Conservation (phyloP, 805 yeast species). For the Ogataea ramenticola region DNA sequence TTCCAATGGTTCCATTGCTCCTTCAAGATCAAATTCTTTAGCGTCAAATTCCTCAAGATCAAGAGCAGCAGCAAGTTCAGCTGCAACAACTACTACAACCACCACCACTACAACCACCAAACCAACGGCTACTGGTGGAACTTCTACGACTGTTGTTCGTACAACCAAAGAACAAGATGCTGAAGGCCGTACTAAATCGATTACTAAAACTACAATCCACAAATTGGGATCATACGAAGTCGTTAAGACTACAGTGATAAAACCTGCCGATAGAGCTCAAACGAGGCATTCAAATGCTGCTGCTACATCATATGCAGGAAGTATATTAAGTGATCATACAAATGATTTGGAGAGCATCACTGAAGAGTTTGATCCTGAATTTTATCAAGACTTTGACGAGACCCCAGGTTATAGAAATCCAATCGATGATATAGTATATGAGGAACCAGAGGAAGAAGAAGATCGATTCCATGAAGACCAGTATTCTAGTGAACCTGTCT, state of each 20-base stretch:
- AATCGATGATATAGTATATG: slow-evolving; percentile 2
- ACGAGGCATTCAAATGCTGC: neutral
- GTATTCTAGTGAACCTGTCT: neutral
- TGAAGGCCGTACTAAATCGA: slow-evolving; percentile 46
- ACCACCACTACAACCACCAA: slow-evolving; percentile 22
- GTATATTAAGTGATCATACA: slow-evolving; percentile 12
- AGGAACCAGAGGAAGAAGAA: neutral
- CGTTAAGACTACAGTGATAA: slow-evolving; percentile 38
- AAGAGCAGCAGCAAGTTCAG: slow-evolving; percentile 19
- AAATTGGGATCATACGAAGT: slow-evolving; percentile 41
- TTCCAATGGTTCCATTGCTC: slow-evolving; percentile 4
- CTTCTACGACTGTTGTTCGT: slow-evolving; percentile 30
- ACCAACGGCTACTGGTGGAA: slow-evolving; percentile 7
- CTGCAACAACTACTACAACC: slow-evolving; percentile 23
- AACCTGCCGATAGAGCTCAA: slow-evolving; percentile 13
- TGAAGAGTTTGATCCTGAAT: slow-evolving; percentile 20
- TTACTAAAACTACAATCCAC: slow-evolving; percentile 46
- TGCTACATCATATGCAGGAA: slow-evolving; percentile 8
- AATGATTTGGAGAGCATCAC: slow-evolving; percentile 22
- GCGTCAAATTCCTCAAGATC: slow-evolving; percentile 16
- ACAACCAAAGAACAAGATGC: slow-evolving; percentile 45
- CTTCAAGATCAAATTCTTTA: slow-evolving; percentile 19
- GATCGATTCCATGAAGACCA: neutral
- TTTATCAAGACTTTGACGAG: slow-evolving; percentile 5
- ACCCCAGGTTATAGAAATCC: neutral